phyloP scores from a whole-genome alignment of 257 asterid genomes.

The Przewalskia tangutica region DNA sequence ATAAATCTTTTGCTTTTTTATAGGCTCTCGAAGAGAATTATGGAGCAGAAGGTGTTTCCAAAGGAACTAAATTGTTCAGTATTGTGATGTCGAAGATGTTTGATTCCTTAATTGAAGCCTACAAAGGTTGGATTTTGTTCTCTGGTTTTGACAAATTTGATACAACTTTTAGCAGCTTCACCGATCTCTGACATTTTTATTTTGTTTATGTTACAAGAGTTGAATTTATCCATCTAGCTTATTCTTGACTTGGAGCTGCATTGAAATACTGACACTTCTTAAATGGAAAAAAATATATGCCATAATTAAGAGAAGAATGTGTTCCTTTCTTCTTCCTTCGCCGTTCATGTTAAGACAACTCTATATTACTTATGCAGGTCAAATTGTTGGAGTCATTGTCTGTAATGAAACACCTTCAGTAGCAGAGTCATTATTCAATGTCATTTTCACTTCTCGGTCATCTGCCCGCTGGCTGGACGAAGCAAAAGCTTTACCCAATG shows the following conservation, averaged over 20 bases:
- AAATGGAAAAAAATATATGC: not conserved
- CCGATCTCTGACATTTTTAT: not conserved
- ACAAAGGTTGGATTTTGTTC: slow-evolving; percentile 37
- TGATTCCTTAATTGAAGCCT: slow-evolving; percentile 46
- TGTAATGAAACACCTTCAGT: slow-evolving; percentile 29
- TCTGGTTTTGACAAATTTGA: not conserved
- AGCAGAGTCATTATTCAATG: slow-evolving; percentile 37
- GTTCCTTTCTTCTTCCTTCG: not conserved
- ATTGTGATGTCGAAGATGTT: slow-evolving; percentile 56
- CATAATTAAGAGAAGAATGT: not conserved
- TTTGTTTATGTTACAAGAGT: not conserved
- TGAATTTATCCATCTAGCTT: not conserved
- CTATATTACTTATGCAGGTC: slow-evolving; percentile 39
- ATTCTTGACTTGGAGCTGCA: not conserved
- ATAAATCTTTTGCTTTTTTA: not conserved
- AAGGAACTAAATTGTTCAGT: slow-evolving; percentile 53
- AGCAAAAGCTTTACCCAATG: slow-evolving; percentile 14
- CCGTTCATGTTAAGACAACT: not conserved
- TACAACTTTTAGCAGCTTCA: not conserved
- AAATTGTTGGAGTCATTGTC: slow-evolving; percentile 70
- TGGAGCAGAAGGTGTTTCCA: slow-evolving; percentile 49
- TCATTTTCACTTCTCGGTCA: slow-evolving; percentile 36
- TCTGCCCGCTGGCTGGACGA: slow-evolving; percentile 70
- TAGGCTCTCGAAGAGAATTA: slow-evolving; percentile 62
- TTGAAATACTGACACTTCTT: not conserved